These are phyloP conservation scores for Solanum bulbocastanum DNA, from an alignment of 257 asterid species.

Conservation along the genomic window DNA sequence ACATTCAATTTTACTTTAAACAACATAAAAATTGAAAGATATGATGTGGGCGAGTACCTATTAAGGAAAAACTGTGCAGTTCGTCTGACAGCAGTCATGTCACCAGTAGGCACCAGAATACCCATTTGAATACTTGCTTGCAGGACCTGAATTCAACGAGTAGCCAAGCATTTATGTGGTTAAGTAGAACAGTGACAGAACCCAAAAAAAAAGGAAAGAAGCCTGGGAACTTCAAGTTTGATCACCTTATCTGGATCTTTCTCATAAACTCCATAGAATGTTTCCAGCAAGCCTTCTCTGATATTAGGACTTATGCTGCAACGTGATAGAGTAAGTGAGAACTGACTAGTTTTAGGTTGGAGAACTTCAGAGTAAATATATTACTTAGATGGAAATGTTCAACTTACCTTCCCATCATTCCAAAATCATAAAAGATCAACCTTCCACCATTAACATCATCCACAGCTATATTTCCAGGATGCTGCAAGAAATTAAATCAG, in stretches of 20 bases:
- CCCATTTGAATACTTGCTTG: slow-evolving; percentile 94
- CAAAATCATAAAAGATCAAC: slow-evolving; percentile 84
- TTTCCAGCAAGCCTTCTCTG: slow-evolving; percentile 81
- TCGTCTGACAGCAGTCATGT: slow-evolving; percentile 87
- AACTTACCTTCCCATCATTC: slow-evolving; percentile 88
- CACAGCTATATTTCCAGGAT: slow-evolving; percentile 87
- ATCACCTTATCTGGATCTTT: slow-evolving; percentile 80
- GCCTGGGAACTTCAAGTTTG: background rate
- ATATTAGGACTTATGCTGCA: slow-evolving; percentile 83
- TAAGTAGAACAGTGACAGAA: background rate
- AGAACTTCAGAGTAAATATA: background rate
- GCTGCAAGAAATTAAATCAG: slow-evolving; percentile 30
- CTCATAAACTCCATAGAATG: slow-evolving; percentile 88
- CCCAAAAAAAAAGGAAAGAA: background rate
- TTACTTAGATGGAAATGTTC: background rate
- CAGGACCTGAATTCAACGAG: slow-evolving; percentile 44
- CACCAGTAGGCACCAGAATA: slow-evolving; percentile 87
- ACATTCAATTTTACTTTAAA: background rate
- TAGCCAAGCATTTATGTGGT: background rate
- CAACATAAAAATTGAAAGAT: background rate
- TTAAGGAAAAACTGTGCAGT: slow-evolving; percentile 85
- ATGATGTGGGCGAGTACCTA: slow-evolving; percentile 35
- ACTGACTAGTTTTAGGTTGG: background rate
- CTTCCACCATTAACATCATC: slow-evolving; percentile 88
- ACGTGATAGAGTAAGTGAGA: slow-evolving; percentile 2